Base-by-base conservation (phyloP, 2,329 filamentous ascomycete species). In the Ophiobolus disseminans region DNA sequence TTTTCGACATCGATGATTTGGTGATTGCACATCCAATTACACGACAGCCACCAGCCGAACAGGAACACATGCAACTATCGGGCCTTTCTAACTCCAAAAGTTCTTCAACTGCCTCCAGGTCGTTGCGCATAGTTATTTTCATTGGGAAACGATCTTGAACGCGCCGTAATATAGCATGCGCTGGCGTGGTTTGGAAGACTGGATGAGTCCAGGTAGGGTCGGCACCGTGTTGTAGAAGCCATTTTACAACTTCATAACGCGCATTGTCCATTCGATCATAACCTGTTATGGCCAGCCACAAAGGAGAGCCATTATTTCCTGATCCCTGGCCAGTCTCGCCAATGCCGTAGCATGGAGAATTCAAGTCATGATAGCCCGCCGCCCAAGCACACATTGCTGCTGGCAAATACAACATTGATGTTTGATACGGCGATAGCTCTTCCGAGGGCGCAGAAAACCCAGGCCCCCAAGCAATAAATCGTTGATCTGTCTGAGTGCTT, bases 171-270 rank as follows among this genome's bases (percentile, higher is more conserved):
- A 23, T 3, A 4, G 14, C 8, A 17, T 44, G 41, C n/a, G 17
- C 14, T 7, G 31, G 41, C 9, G 31, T 44, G 7, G 41, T 44
- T 3, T 26, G 41, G 4, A 20, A 36, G 1, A 26, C 17, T 13
- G 41, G 41, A 20, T 44, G 41, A 5, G 28, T 36, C 31, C 41
- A 44, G 6, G n/a, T 11, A 10, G 16, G 21, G 19, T 36, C 13
- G 5, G 31, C 41, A 37, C 41, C 31, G 11, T 36, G 31, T 4
- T 36, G 8, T 5, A 36, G 3, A 13, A 44, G 21, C 41, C 41
- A 32, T 13, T 14, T 32, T n/a, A n/a, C n/a, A n/a, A n/a, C n/a
- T n/a, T n/a, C n/a, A n/a, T n/a, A n/a, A n/a, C n/a, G n/a, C n/a
- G n/a, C n/a, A n/a, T n/a, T n/a, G n/a, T n/a, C n/a, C n/a, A n/a